phyloP scores from a whole-genome alignment of 306 rosid species.

The Chamaecrista fasciculata region DNA sequence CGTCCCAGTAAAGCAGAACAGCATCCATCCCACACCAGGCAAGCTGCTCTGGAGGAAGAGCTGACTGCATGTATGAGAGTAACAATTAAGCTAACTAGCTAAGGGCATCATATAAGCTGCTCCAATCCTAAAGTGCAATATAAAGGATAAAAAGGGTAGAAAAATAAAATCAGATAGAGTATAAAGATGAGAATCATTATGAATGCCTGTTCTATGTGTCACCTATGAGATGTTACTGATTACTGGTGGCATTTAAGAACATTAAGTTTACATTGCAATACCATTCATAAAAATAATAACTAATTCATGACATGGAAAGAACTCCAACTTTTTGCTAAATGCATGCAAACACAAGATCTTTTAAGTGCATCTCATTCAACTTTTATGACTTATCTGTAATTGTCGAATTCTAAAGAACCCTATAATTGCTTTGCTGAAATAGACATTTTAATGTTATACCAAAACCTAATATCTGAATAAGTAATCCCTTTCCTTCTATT shows the following conservation, averaged over 20 bases:
- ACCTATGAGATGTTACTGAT: neutral
- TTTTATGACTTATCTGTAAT: neutral
- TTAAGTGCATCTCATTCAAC: conserved; percentile 4
- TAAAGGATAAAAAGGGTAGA: neutral
- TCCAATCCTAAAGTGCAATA: conserved; percentile 16
- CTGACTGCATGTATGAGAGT: conserved; percentile 61
- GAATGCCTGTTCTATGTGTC: conserved; percentile 12
- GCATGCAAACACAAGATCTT: neutral
- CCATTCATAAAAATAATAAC: conserved; percentile 24
- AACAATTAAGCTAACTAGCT: conserved; percentile 18
- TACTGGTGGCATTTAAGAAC: neutral
- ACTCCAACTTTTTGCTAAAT: conserved; percentile 3
- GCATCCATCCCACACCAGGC: conserved; percentile 99
- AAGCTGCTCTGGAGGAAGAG: conserved; percentile 88
- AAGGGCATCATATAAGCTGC: conserved; percentile 9
- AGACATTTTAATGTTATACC: neutral
- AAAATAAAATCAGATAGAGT: neutral
- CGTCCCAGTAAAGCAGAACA: conserved; percentile 94
- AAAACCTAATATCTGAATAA: neutral
- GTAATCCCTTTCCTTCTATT: neutral
- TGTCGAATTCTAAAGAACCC: conserved; percentile 8
- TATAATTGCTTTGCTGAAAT: neutral
- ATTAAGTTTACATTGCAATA: neutral
- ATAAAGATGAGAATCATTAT: neutral
- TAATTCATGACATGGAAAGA: neutral